Conservation (phyloP, 352 stramenopile genomes). For the Pythium aristosporum region DNA sequence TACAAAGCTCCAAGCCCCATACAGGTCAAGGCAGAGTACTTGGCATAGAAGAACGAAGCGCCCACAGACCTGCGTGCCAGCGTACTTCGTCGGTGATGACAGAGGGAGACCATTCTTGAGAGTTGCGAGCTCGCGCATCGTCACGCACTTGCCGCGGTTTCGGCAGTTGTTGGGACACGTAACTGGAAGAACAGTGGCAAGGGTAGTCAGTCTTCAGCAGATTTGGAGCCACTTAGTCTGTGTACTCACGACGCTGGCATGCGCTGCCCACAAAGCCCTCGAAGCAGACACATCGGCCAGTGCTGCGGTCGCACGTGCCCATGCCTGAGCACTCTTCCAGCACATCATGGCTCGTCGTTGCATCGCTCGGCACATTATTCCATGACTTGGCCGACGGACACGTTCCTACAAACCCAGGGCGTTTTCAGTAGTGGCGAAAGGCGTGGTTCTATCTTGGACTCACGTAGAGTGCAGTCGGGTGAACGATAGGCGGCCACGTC, state of each 20-base stretch:
- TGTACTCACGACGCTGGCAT: constrained; percentile 68
- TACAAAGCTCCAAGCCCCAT: constrained; percentile 29
- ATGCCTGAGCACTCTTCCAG: constrained; percentile 88
- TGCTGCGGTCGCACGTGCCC: constrained; percentile 74
- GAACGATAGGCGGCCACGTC: constrained; percentile 76
- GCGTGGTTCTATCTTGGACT: constrained; percentile 10
- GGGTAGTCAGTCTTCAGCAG: not conserved
- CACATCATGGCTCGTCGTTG: constrained; percentile 38
- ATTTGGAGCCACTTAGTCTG: not conserved
- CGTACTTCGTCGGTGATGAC: constrained; percentile 65
- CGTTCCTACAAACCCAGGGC: constrained; percentile 28
- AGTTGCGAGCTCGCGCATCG: constrained; percentile 77
- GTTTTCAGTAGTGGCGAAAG: not conserved
- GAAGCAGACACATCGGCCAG: constrained; percentile 81
- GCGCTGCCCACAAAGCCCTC: constrained; percentile 74
- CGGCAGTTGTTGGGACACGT: constrained; percentile 72
- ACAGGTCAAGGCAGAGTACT: not conserved
- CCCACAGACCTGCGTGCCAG: constrained; percentile 34
- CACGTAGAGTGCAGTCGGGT: constrained; percentile 78
- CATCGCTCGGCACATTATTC: constrained; percentile 43
- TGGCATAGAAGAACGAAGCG: not conserved
- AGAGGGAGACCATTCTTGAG: constrained; percentile 66
- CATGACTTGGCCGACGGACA: constrained; percentile 57
- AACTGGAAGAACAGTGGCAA: constrained; percentile 28
- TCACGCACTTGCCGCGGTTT: constrained; percentile 70